phyloP scores from a whole-genome alignment of 495 filamentous ascomycete genomes.

The Penicillium simplicissimum region DNA sequence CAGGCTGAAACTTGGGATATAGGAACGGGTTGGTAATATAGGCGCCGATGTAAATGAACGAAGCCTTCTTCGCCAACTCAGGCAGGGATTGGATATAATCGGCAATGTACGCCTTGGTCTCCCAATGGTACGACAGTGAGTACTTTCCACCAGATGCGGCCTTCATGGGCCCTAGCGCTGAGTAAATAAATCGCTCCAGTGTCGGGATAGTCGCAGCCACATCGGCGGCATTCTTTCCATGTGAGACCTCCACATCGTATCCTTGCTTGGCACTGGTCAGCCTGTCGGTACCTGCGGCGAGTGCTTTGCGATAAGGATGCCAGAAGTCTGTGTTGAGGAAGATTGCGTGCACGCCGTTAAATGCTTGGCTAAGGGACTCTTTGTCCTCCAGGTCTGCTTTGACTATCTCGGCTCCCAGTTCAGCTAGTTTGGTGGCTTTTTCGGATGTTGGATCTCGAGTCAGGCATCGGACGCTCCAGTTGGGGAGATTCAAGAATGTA shows the following conservation, averaged over 20 bases:
- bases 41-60: background rate
- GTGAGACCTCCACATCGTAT: slow-evolving; percentile 48
- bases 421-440: background rate
- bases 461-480: background rate
- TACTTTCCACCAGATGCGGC: slow-evolving; percentile 40
- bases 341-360: slow-evolving; percentile 49
- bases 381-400: slow-evolving; percentile 46
- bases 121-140: slow-evolving; percentile 36
- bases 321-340: slow-evolving; percentile 59
- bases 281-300: slow-evolving; percentile 6
- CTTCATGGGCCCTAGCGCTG: slow-evolving; percentile 35
- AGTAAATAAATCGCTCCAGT: slow-evolving; percentile 51
- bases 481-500: background rate
- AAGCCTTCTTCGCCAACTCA: background rate
- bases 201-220: slow-evolving; percentile 45
- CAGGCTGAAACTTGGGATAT: background rate
- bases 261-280: slow-evolving; percentile 35
- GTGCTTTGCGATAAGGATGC: slow-evolving; percentile 23
- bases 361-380: slow-evolving; percentile 43
- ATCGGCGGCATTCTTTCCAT: slow-evolving; percentile 52
- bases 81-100: slow-evolving; percentile 34
- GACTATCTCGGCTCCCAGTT: background rate
- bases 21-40: slow-evolving; percentile 1
- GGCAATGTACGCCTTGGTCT: slow-evolving; percentile 39
- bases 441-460: background rate